Evolutionary conservation across 176 grass and related monocot species (phyloP).

Genomic region (Oryza nivara): DNA sequence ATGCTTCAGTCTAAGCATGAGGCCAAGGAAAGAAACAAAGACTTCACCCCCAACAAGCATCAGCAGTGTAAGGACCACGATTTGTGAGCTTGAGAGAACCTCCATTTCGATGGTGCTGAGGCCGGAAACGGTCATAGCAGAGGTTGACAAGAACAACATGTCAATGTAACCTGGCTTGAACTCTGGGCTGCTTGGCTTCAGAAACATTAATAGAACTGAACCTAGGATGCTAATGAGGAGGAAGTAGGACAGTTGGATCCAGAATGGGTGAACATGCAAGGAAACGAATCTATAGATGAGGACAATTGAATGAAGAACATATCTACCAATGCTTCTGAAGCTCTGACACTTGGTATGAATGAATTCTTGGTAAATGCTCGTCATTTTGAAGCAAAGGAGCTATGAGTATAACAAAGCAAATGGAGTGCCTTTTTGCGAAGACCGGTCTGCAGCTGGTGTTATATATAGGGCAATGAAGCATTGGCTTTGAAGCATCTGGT

Average conservation of each 20-base stretch:
- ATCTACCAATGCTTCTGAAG: slow-evolving; percentile 39
- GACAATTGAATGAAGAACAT: background rate
- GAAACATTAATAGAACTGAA: slow-evolving; percentile 44
- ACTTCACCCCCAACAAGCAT: no score
- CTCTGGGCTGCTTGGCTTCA: slow-evolving; percentile 40
- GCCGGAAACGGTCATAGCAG: no score
- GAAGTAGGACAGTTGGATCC: slow-evolving; percentile 66
- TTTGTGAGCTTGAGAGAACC: no score
- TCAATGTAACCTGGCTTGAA: slow-evolving; percentile 39
- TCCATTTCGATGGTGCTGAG: no score
- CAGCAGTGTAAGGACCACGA: no score
- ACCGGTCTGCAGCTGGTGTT: background rate
- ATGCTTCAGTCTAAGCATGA: no score
- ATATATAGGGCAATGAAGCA: background rate
- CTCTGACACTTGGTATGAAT: slow-evolving; percentile 40
- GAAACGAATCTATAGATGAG: slow-evolving; percentile 28
- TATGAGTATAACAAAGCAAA: background rate
- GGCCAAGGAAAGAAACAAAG: no score
- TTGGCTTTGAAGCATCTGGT: no score
- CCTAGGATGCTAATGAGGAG: slow-evolving; percentile 35
- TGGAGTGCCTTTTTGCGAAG: background rate
- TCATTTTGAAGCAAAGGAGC: background rate
- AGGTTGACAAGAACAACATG: slow-evolving; percentile 58
- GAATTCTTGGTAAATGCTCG: slow-evolving; percentile 38
- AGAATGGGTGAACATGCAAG: slow-evolving; percentile 49